Conservation (phyloP, 2,329 filamentous ascomycete species). For the Thermoascus crustaceus region DNA sequence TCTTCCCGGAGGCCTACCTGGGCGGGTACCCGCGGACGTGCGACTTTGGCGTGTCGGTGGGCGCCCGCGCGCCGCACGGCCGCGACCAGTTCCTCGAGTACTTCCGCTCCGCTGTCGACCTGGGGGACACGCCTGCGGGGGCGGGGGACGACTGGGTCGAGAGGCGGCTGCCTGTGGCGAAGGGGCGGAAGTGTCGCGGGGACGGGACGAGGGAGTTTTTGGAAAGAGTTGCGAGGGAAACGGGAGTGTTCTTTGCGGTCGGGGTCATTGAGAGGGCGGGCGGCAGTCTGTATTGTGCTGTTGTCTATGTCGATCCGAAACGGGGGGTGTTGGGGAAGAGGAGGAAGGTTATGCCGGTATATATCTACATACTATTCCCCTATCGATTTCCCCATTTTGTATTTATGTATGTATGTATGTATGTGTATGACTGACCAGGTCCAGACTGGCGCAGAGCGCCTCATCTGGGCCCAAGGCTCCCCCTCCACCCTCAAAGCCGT, state of each 20-base stretch:
- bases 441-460: conserved; percentile 67
- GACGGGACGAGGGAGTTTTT: conserved; percentile 74
- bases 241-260: conserved; percentile 72
- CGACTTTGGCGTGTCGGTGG: conserved; percentile 66
- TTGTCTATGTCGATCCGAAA: conserved; percentile 70
- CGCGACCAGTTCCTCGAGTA: conserved; percentile 77
- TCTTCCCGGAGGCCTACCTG: conserved; percentile 87
- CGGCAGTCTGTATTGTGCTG: conserved; percentile 76
- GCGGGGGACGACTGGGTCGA: conserved; percentile 66
- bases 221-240: conserved; percentile 66
- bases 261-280: conserved; percentile 73
- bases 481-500: conserved; percentile 72
- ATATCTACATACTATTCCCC: too few species aligned
- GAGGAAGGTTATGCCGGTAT: conserved; percentile 81
- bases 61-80: conserved; percentile 58
- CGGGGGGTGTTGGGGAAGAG: conserved; percentile 72
- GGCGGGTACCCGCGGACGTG: conserved; percentile 84
- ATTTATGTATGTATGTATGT: too few species aligned
- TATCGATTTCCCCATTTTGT: too few species aligned
- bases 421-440: conserved; percentile 18
- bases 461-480: conserved; percentile 83
- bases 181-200: conserved; percentile 48
- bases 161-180: conserved; percentile 47
- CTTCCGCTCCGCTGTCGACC: conserved; percentile 69
- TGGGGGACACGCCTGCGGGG: conserved; percentile 68